Evolutionary conservation across 345 rosid species (phyloP).

Genomic region (Turnera subulata): DNA sequence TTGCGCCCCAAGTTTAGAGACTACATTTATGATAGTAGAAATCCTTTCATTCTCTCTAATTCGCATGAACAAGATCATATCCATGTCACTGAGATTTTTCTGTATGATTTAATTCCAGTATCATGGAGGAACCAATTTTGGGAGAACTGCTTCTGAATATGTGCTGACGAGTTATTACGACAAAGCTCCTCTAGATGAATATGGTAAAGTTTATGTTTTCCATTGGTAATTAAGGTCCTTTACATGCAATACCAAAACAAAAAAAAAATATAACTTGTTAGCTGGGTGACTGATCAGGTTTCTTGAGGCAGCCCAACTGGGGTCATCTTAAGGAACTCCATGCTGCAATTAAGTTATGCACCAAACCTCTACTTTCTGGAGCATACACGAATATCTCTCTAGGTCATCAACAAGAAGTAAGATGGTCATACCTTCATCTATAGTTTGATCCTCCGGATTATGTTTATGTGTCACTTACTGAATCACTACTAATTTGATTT

Average conservation of each 20-base stretch:
- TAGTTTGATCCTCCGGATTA: no score
- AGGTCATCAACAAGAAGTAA: slow-evolving; percentile 49
- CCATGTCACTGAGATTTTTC: no score
- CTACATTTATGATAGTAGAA: no score
- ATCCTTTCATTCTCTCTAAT: no score
- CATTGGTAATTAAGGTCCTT: not conserved
- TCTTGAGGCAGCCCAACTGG: slow-evolving; percentile 62
- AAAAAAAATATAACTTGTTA: not conserved
- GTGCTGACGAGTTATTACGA: slow-evolving; percentile 53
- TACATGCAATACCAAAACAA: not conserved
- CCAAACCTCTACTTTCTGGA: slow-evolving; percentile 46
- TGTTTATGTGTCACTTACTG: no score
- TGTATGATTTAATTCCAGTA: slow-evolving; percentile 31
- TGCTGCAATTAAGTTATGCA: slow-evolving; percentile 51
- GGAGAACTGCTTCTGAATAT: slow-evolving; percentile 50
- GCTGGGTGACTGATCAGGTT: slow-evolving; percentile 30
- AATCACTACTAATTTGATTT: not conserved
- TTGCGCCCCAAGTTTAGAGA: not conserved
- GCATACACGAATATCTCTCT: slow-evolving; percentile 20
- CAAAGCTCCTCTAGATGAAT: slow-evolving; percentile 74
- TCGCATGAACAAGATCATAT: no score
- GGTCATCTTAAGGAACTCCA: slow-evolving; percentile 66
- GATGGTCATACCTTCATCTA: no score
- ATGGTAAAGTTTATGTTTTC: slow-evolving; percentile 34
- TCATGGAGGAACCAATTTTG: slow-evolving; percentile 79